phyloP scores from a whole-genome alignment of 2,329 filamentous ascomycete genomes.

The Aspergillus felis region DNA sequence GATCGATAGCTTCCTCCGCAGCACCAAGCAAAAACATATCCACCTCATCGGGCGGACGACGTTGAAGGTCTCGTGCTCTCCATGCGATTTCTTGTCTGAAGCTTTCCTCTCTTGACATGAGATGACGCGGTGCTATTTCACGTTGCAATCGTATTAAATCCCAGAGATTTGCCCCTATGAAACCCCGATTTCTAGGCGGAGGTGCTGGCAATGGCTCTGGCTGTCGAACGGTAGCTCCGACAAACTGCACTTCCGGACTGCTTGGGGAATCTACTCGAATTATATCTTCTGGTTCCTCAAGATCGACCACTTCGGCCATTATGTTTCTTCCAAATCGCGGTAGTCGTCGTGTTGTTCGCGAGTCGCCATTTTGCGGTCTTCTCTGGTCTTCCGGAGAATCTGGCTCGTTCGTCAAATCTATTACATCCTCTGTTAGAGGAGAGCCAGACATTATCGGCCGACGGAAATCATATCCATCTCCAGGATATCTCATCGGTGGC shows the following conservation, averaged over 20 bases:
- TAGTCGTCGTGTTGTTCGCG: conserved; percentile 13
- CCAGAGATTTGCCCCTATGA: conserved; percentile 6
- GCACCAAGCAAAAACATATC: conserved; percentile 23
- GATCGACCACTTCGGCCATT: conserved; percentile 36
- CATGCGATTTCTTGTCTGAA: conserved; percentile 22
- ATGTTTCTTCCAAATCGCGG: conserved; percentile 37
- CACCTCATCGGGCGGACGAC: conserved; percentile 9
- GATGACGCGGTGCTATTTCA: not conserved
- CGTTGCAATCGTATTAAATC: conserved; percentile 8
- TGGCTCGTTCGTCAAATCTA: conserved; percentile 46
- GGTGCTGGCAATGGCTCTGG: conserved; percentile 10
- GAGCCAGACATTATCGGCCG: conserved; percentile 46
- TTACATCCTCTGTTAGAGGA: conserved; percentile 33
- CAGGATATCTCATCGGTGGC: conserved; percentile 39
- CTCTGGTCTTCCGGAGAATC: conserved; percentile 29
- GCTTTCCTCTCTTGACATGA: conserved; percentile 5
- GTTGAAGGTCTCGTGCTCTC: conserved; percentile 10
- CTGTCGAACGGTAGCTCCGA: conserved; percentile 29
- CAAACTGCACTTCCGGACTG: conserved; percentile 51
- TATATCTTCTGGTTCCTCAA: conserved; percentile 30
- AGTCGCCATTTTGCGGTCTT: not conserved
- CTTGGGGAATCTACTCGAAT: conserved; percentile 19
- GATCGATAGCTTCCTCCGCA: conserved; percentile 18
- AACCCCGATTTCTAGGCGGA: not conserved
- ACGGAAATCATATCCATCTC: conserved; percentile 55